phyloP scores from a whole-genome alignment of 768 basidiomycete species.

The Amanita polypyramis region DNA sequence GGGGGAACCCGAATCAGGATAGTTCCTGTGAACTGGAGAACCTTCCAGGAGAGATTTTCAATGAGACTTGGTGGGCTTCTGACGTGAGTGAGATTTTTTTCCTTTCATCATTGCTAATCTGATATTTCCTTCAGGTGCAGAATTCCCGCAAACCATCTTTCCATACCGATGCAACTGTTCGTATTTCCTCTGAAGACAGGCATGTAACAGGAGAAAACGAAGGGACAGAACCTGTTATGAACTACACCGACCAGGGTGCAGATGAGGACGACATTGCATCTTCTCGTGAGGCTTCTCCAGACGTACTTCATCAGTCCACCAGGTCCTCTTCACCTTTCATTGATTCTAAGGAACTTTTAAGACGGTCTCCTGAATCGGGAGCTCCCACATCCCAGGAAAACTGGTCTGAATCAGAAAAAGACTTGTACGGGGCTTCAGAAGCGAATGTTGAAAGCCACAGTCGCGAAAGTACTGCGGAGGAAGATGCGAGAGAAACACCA shows the following conservation, averaged over 20 bases:
- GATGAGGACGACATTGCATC: conserved; percentile 8
- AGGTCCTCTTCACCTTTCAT: not conserved
- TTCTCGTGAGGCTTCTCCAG: conserved; percentile 5
- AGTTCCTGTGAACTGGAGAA: conserved; percentile 7
- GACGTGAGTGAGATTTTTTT: not conserved
- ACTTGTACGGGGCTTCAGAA: not conserved
- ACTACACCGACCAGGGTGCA: not conserved
- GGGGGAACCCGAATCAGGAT: not conserved
- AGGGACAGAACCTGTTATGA: not conserved
- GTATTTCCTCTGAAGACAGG: not conserved
- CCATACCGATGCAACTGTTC: not conserved
- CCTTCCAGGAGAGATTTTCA: conserved; percentile 22
- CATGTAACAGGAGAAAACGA: not conserved
- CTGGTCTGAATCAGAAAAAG: not conserved
- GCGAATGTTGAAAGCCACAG: not conserved
- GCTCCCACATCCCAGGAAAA: not conserved
- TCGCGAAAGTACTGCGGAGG: not conserved
- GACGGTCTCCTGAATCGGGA: not conserved
- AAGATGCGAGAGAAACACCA: not conserved
- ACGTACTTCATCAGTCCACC: not conserved
- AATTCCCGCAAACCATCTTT: not conserved
- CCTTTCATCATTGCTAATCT: not conserved
- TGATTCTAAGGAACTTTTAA: not conserved
- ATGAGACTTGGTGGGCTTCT: conserved; percentile 15
- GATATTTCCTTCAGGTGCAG: not conserved